Percentiles rank a stretch among this genome's conserved stretches.
These are phyloP conservation scores for Kregervanrija pseudodelftensis DNA, from an alignment of 805 yeast species.

Conservation along the genomic window DNA sequence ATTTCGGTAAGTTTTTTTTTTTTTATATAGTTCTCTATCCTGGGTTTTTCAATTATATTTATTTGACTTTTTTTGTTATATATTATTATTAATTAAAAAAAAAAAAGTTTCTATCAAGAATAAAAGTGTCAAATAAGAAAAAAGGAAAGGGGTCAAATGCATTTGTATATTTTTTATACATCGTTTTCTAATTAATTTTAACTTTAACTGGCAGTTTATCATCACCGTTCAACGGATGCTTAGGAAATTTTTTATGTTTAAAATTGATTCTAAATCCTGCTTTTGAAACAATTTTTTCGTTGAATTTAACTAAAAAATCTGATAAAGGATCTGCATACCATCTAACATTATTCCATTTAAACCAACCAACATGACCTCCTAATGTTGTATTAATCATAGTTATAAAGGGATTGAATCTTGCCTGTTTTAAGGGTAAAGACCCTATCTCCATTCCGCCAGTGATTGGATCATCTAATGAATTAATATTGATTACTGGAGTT, in stretches of 20 bases:
- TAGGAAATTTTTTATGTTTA: constrained; percentile 5
- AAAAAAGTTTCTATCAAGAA: no score
- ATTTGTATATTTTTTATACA: no score
- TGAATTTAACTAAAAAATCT: constrained; percentile 25
- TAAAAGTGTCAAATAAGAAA: no score
- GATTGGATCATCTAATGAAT: constrained; percentile 70
- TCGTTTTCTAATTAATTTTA: no score
- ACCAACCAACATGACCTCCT: constrained; percentile 88
- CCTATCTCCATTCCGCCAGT: constrained; percentile 36
- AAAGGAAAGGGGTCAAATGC: no score
- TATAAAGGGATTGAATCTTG: constrained; percentile 50
- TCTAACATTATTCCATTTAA: constrained; percentile 47
- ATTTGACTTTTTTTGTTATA: no score
- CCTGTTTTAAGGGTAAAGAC: constrained; percentile 45
- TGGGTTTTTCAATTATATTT: no score
- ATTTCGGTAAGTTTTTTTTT: no score
- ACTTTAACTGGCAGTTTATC: constrained; percentile 2
- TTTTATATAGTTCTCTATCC: no score
- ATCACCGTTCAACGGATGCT: constrained; percentile 5
- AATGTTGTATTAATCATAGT: constrained; percentile 50
- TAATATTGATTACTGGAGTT: constrained; percentile 59
- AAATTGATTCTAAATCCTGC: constrained; percentile 6
- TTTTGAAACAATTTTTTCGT: constrained; percentile 10
- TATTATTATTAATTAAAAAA: no score
- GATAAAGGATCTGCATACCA: constrained; percentile 58